Evolutionary conservation across 768 basidiomycete species (phyloP).

Genomic region (Suillus bovinus): DNA sequence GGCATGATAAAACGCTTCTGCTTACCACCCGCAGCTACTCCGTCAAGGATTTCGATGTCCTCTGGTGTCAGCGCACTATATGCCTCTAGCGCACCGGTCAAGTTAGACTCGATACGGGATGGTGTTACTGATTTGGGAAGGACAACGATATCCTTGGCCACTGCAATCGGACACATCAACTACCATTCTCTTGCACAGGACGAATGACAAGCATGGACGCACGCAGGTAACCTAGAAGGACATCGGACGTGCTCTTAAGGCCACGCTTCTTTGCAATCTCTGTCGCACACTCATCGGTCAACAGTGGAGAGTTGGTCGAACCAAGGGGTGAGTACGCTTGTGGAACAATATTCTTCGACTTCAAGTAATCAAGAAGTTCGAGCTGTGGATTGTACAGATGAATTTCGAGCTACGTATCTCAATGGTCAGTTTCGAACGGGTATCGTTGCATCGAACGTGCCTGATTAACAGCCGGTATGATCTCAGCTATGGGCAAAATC

Average conservation of each 20-base stretch:
- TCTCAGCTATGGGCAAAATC: constrained; percentile 63
- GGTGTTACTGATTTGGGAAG: constrained; percentile 81
- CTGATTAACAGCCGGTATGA: constrained; percentile 76
- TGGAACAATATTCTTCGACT: constrained; percentile 64
- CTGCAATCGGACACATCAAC: constrained; percentile 32
- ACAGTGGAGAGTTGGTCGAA: constrained; percentile 63
- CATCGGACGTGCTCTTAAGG: constrained; percentile 50
- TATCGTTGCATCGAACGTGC: constrained; percentile 33
- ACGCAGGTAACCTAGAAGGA: constrained; percentile 67
- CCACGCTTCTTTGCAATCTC: constrained; percentile 60
- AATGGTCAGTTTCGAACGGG: not conserved
- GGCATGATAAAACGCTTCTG: constrained; percentile 71
- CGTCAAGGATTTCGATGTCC: constrained; percentile 59
- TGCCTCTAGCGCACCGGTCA: constrained; percentile 51
- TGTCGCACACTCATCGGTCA: constrained; percentile 59
- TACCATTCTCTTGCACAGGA: constrained; percentile 4
- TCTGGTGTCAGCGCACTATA: constrained; percentile 44
- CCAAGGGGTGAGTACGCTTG: constrained; percentile 85
- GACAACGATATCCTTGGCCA: constrained; percentile 61
- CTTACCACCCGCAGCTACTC: constrained; percentile 57
- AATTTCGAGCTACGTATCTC: constrained; percentile 57
- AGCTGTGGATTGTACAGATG: constrained; percentile 79
- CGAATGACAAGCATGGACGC: constrained; percentile 22
- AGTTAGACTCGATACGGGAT: constrained; percentile 61
- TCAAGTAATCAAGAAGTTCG: constrained; percentile 61